Evolutionary conservation across 495 filamentous ascomycete species (phyloP).

Genomic region (Saxophila tyrrhenica): DNA sequence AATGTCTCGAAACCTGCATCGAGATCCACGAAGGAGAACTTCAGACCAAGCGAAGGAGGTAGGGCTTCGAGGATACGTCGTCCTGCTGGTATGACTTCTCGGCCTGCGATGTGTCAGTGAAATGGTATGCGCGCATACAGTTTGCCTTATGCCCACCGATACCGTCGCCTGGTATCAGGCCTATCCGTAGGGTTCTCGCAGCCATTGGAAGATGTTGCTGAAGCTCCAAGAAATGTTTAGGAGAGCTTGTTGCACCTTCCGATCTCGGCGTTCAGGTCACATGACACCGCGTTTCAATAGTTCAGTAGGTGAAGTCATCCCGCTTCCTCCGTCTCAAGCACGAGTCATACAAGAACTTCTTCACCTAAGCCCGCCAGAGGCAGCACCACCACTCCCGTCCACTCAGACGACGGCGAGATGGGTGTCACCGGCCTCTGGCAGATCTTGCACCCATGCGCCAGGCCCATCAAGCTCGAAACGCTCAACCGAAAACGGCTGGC

Average conservation of each 20-base stretch:
- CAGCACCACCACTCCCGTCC: conserved; percentile 34
- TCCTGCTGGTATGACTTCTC: conserved; percentile 94
- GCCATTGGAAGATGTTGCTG: conserved; percentile 13
- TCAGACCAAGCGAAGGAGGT: conserved; percentile 66
- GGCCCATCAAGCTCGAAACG: conserved; percentile 84
- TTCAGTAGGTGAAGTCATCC: neutral
- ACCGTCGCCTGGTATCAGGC: conserved; percentile 94
- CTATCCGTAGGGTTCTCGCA: conserved; percentile 19
- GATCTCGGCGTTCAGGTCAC: too few relatives aligned
- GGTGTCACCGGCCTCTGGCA: conserved; percentile 97
- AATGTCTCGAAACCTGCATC: conserved; percentile 89
- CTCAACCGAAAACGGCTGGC: conserved; percentile 90
- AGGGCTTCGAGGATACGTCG: conserved; percentile 83
- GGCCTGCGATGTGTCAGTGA: conserved; percentile 32
- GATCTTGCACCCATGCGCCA: conserved; percentile 81
- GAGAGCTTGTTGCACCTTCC: too few relatives aligned
- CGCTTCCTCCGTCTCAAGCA: neutral
- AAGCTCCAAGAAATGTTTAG: too few relatives aligned
- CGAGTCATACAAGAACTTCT: neutral
- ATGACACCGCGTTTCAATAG: too few relatives aligned
- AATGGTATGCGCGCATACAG: neutral
- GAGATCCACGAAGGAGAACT: conserved; percentile 88
- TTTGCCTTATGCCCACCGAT: conserved; percentile 42
- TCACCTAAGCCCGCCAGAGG: neutral
- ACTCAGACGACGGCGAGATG: conserved; percentile 55